Conservation (phyloP, 179 eudicot genomes). For the Beta lomatogona region DNA sequence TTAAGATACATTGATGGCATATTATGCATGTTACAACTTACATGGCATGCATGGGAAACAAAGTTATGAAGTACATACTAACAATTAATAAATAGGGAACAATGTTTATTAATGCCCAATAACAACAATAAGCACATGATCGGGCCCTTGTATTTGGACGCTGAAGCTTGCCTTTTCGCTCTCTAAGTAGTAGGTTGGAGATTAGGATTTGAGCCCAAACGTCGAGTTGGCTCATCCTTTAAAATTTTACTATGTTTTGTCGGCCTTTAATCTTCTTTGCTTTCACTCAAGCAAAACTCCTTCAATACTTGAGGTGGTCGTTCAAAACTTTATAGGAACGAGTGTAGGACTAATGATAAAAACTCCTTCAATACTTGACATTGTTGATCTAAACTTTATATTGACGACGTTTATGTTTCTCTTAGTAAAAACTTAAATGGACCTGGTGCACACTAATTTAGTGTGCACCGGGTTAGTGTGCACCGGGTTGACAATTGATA, state of each 20-base stretch:
- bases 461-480: no score
- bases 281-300: no score
- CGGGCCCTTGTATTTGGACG: constrained; percentile 6
- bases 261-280: no score
- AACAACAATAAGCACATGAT: constrained; percentile 13
- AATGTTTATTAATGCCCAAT: background rate
- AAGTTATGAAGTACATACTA: background rate
- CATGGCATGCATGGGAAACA: background rate
- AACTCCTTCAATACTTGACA: no score
- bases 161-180: background rate
- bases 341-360: no score
- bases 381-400: no score
- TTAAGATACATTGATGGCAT: background rate
- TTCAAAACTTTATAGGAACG: no score
- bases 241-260: background rate
- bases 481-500: no score
- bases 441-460: no score
- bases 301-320: no score
- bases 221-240: background rate
- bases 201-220: constrained; percentile 1
- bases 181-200: background rate
- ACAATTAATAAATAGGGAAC: background rate
- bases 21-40: background rate
- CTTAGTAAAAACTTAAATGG: no score
- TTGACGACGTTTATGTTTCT: no score